Base-by-base conservation (phyloP, 352 stramenopile genomes). In the Phytopythium oedochilum region DNA sequence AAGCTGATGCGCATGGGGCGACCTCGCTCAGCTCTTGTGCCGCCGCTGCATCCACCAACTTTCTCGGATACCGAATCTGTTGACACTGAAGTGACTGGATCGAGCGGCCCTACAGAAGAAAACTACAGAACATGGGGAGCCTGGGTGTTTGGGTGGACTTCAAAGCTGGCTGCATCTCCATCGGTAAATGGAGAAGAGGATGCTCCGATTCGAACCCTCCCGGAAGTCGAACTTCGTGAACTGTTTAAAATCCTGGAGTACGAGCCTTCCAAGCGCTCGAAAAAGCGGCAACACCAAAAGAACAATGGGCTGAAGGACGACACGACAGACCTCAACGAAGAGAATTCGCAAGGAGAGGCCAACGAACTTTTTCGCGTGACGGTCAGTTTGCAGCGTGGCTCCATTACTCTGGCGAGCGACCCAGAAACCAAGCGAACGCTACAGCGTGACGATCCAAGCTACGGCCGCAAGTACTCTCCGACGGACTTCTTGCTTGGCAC, bases 241-340 rank as follows among this genome's bases (percentile, higher is more conserved):
- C 55, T 96, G n/a, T 96, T 90, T 53, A 89, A 91, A 45, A 92
- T 96, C 51, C 64, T 96, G 23, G 86, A 93, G 47, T 89, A 87
- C 57, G 83, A 92, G 17, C 82, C 86, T 35, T 77, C 71, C 28
- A 86, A 84, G 55, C 68, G 77, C 7, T 74, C 67, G 3, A 91
- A 90, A 48, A 81, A 79, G 43, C 64, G 65, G 6, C 39, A 60
- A 20, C 69, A 72, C 28, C 49, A 66, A 11, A 64, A 80, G 26
- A 65, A 72, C 59, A 75, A 57, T 60, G 62, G 55, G 53, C 61
- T 7, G 5, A 68, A 68, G 42, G 63, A 70, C 9, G 53, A 73
- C 18, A 28, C 11, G 17, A 39, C 51, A 15, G 53, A 56, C 44
- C 57, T 64, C 23, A 71, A 78, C 44, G 65, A 61, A 39, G 66